A percentile compares a stretch with the other conserved stretches of the same genome.
Evolutionary conservation across 2,329 filamentous ascomycete species (phyloP).

Genomic region (Fusarium sp.): DNA sequence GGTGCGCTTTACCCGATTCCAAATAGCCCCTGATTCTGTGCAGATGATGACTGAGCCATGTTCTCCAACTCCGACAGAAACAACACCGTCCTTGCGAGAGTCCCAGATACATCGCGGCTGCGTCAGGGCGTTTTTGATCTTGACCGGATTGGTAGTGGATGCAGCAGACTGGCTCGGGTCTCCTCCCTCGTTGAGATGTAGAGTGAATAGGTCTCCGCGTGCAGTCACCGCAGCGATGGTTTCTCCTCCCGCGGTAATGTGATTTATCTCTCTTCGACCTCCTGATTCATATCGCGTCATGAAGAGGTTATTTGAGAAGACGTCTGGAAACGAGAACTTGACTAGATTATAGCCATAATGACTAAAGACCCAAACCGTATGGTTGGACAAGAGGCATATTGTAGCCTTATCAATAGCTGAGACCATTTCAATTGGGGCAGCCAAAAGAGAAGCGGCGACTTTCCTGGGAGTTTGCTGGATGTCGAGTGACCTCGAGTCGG

Average conservation of each 20-base stretch:
- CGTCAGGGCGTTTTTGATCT: constrained; percentile 85
- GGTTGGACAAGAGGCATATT: constrained; percentile 82
- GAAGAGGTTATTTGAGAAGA: constrained; percentile 75
- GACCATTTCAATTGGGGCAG: constrained; percentile 76
- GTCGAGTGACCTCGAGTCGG: constrained; percentile 89
- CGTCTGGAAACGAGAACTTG: constrained; percentile 77
- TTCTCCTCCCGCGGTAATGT: constrained; percentile 85
- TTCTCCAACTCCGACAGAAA: constrained; percentile 87
- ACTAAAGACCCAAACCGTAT: constrained; percentile 91
- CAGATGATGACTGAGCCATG: constrained; percentile 95
- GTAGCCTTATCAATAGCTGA: constrained; percentile 93
- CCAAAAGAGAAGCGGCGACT: constrained; percentile 80
- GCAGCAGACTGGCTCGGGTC: constrained; percentile 68
- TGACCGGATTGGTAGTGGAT: constrained; percentile 91
- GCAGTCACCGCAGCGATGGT: constrained; percentile 89
- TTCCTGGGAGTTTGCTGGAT: constrained; percentile 83
- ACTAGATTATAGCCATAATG: constrained; percentile 96
- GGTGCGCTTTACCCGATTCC: constrained; percentile 83
- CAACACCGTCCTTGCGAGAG: constrained; percentile 84
- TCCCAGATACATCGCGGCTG: constrained; percentile 86
- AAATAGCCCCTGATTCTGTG: constrained; percentile 91
- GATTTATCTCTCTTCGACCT: constrained; percentile 74
- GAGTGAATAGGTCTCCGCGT: constrained; percentile 87
- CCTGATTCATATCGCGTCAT: constrained; percentile 67
- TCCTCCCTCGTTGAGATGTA: constrained; percentile 74